Base-by-base conservation (phyloP, 768 basidiomycete genomes). In the Mycena leptocephala region DNA sequence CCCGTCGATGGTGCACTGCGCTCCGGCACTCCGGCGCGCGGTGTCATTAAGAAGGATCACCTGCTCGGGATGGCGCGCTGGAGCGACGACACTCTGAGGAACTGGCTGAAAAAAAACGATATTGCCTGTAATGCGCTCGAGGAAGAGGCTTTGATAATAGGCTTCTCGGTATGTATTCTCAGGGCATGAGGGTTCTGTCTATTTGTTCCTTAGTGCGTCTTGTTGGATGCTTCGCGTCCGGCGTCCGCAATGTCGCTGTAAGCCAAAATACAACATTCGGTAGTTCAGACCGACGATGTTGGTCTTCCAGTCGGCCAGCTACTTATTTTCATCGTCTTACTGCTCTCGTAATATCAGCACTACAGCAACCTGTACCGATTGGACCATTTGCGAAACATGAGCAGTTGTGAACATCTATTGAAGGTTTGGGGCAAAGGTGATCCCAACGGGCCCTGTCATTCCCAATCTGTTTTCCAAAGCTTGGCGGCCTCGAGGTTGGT, bases 31-130 rank as follows among this genome's bases (percentile, higher is more conserved):
- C 43, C 39, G 35, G 5, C 41, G 20, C 2, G 41, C 63, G 74
- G 74, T 20, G 41, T 30, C 14, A 16, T 16, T 32, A 4, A 24
- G 26, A 14, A 48, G 11, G 55, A 48, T 2, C 53, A 70, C 35
- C 39, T 75, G 43, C 1, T 65, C 24, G 74, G 74, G 24, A 70
- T 75, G 28, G 53, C 74, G 4, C 62, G 41, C 5, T 75, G 74
- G 74, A 24, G 8, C 18, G 68, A 75, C 5, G 62, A 58, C 2
- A 14, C 0, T 4, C 28, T 59, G 10, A 7, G 33, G 7, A 4
- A 0, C 5, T 70, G 59, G 10, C 26, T 75, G 10, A 26, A 14
- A 1, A 46, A 39, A 7, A 20, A 43, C 10, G 33, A 32, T 0
- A 30, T 75, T 18, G 41, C n/a, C 2, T 32, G 26, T 18, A 70